Base-by-base conservation (phyloP, 2,329 filamentous ascomycete species). In the Diaporthe destruens region DNA sequence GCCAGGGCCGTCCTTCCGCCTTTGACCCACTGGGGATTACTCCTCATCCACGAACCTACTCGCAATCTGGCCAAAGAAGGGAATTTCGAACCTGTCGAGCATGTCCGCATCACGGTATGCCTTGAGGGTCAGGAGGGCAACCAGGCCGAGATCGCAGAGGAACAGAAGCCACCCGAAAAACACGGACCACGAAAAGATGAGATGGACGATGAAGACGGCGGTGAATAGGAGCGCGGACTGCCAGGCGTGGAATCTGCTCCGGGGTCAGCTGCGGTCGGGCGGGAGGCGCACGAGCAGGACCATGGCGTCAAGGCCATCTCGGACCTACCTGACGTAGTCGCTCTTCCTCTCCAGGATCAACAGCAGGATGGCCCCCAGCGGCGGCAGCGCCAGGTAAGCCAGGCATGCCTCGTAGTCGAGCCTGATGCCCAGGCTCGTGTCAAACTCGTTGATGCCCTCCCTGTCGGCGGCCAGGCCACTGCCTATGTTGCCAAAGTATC, bases 21-120 rank as follows among this genome's bases (percentile, higher is more conserved):
- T 20, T n/a, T 29, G 39, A 5, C 12, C 39, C 39, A 42, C 39
- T 14, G n/a, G n/a, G 7, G 9, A 25, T 76, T 77, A 83, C 76
- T 98, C 96, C 80, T 98, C 94, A 79, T 98, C 96, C 72, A 98
- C 87, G 79, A 98, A 96, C 34, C 93, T 93, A 82, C 92, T 97
- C 55, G 96, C 96, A 77, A 98, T 85, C 54, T 87, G 87, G 6
- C 96, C 96, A 78, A 98, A 92, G 79, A 97, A 90, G 0, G 96
- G 96, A 2, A 98, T 88, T 82, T 98, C 95, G 75, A 92, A 97
- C 80, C 96, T 86, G 78, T 91, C 89, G 36, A 91, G 82, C 56
- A 88, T 90, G 76, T 90, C 88, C 83, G 94, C 94, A 84, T 98
- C 95, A 77, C 89, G 87, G 85, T 97, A 98, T 20, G 96, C 95